Base-by-base conservation (phyloP, 1,284 basidiomycete genomes). In the Puccinia novopanici region DNA sequence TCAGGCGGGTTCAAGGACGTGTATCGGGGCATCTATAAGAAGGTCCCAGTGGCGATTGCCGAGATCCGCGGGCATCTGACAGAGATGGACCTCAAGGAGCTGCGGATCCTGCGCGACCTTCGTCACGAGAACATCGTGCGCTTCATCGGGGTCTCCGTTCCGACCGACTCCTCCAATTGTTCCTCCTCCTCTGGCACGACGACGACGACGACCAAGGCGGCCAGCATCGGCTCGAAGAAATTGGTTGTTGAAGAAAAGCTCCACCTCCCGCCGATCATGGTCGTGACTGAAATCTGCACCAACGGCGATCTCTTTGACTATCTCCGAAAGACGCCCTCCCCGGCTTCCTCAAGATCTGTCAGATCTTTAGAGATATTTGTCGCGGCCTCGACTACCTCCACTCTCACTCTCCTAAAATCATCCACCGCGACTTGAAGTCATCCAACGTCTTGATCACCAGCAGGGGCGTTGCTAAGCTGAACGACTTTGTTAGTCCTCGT, bases 241-340 rank as follows among this genome's bases (percentile, higher is more conserved):
- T n/a, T 52, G 45, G 22, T 15, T 6, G 10, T 24, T 6, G 67
- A 70, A 19, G 45, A 70, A 6, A 70, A 70, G 22, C 67, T 22
- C 52, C 50, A 90, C 45, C 91, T 93, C 83, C 92, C 94, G 3
- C 96, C 95, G 13, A 95, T 97, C 83, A 98, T 98, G 94, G 96
- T 99, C 83, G 90, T 99, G 85, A 97, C 94, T 86, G 96, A 99
- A 87, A 89, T 99, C 19, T 99, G 96, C 87, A 91, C 94, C 24
- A 98, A 99, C 85, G 96, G 96, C 68, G 96, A 99, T 87, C 88
- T 99, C 34, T 99, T 98, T 86, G 96, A 99, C 87, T 99, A 98
- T 86, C 89, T 99, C 82, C 92, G 97, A 83, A 97, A 96, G 84
- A 92, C 93, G 27, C 88, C 90, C 15, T 45, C 30, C 34, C 77